Percentiles rank a stretch among this genome's conserved stretches.
Evolutionary conservation across 2,329 filamentous ascomycete genomes (phyloP).

Genomic region (Ophiobolus disseminans): DNA sequence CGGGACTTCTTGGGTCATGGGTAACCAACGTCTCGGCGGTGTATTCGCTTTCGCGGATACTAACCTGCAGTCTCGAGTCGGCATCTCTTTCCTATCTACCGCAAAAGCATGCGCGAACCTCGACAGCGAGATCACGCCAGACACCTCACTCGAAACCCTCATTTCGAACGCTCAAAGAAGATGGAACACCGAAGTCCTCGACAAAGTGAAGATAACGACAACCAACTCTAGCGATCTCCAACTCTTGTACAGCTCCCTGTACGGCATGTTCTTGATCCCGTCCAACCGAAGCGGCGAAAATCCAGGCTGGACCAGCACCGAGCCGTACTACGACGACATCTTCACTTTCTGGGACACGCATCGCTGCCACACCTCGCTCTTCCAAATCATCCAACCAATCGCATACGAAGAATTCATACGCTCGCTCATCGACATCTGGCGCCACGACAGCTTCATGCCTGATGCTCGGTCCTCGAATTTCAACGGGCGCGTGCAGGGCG

Average conservation of each 20-base stretch:
- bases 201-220: constrained; percentile 68
- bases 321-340: constrained; percentile 75
- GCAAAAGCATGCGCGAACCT: constrained; percentile 67
- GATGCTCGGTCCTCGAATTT: constrained; percentile 72
- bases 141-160: constrained; percentile 54
- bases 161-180: constrained; percentile 56
- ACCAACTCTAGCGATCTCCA: constrained; percentile 63
- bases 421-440: constrained; percentile 72
- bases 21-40: constrained; percentile 45
- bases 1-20: constrained; percentile 30
- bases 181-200: constrained; percentile 69
- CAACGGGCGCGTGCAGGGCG: constrained; percentile 73
- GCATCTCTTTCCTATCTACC: constrained; percentile 71
- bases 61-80: constrained; percentile 64
- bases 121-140: constrained; percentile 62
- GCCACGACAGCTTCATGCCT: constrained; percentile 68
- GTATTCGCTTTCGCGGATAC: constrained; percentile 62
- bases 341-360: constrained; percentile 73
- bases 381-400: constrained; percentile 69
- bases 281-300: constrained; percentile 77
- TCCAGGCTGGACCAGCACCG: constrained; percentile 66
- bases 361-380: constrained; percentile 68
- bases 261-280: constrained; percentile 73
- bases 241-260: constrained; percentile 71
- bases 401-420: constrained; percentile 71